phyloP scores from a whole-genome alignment of 1,139 yeast genomes.

The Blastobotrys niveus region DNA sequence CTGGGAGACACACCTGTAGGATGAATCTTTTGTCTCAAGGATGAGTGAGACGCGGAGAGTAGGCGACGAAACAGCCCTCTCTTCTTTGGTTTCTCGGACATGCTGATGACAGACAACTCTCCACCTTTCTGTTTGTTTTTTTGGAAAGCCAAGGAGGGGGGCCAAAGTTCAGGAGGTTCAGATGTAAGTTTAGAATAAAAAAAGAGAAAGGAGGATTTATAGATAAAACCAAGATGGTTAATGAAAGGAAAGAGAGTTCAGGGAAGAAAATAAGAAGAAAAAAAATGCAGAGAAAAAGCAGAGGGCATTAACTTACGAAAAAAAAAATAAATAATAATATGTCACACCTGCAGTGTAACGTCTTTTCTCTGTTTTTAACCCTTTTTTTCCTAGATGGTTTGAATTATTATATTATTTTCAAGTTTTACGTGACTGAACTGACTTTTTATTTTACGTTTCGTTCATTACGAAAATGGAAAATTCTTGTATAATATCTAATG shows the following conservation, averaged over 20 bases:
- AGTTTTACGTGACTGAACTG: no score
- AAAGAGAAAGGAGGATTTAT: neutral
- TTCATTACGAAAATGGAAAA: no score
- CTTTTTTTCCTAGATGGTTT: no score
- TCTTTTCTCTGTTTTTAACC: neutral
- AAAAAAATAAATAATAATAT: no score
- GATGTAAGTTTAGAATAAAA: no score
- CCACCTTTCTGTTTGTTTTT: no score
- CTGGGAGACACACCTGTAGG: no score
- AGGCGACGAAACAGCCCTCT: constrained; percentile 19
- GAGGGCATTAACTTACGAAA: neutral
- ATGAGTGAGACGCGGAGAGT: constrained; percentile 18
- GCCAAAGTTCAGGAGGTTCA: neutral
- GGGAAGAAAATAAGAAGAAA: neutral
- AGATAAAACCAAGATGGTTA: neutral
- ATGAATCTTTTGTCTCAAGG: constrained; percentile 13
- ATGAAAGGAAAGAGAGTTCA: neutral
- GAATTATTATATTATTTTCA: no score
- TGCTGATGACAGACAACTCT: no score
- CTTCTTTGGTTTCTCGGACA: constrained; percentile 14
- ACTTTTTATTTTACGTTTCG: no score
- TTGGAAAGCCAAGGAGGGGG: neutral
- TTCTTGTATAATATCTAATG: no score
- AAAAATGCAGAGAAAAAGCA: neutral
- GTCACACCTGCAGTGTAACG: no score